Conservation (phyloP, 2,329 filamentous ascomycete species). For the Ceratocystis variospora region DNA sequence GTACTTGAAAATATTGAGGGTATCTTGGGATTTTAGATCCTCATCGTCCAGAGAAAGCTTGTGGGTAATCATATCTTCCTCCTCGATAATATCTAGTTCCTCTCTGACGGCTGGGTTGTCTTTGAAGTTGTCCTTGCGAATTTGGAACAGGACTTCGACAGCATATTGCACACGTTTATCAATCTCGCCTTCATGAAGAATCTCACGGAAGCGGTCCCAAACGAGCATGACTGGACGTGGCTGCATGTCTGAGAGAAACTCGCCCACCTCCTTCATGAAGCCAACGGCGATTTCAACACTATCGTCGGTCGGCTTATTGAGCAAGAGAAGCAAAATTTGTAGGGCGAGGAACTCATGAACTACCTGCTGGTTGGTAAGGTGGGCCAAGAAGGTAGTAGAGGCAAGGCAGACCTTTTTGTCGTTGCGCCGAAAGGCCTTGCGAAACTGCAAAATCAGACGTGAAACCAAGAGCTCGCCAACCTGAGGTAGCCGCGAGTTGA, state of each 20-base stretch:
- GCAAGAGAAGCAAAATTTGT: constrained; percentile 78
- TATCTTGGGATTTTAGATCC: constrained; percentile 70
- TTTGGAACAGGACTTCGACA: constrained; percentile 95
- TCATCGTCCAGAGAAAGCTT: constrained; percentile 61
- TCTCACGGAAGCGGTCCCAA: constrained; percentile 90
- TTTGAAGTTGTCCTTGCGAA: constrained; percentile 92
- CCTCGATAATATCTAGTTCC: constrained; percentile 87
- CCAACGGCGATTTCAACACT: constrained; percentile 95
- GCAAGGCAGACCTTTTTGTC: constrained; percentile 93
- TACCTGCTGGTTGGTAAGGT: constrained; percentile 92
- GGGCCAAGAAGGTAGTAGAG: constrained; percentile 86
- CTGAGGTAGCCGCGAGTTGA: constrained; percentile 92
- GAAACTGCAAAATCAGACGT: constrained; percentile 77
- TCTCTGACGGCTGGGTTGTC: constrained; percentile 83
- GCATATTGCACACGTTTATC: constrained; percentile 98
- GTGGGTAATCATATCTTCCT: constrained; percentile 97
- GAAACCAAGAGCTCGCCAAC: constrained; percentile 84
- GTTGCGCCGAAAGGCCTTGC: constrained; percentile 89
- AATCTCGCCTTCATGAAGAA: constrained; percentile 91
- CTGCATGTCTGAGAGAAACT: constrained; percentile 93
- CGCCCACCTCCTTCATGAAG: constrained; percentile 81
- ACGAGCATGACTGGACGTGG: constrained; percentile 73
- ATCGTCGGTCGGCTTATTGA: constrained; percentile 93
- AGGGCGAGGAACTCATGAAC: constrained; percentile 86
- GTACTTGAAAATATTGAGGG: constrained; percentile 89